A percentile compares a stretch with the other conserved stretches of the same genome.
Evolutionary conservation across 345 rosid genomes (phyloP).

Genomic region (Cardamine resedifolia): DNA sequence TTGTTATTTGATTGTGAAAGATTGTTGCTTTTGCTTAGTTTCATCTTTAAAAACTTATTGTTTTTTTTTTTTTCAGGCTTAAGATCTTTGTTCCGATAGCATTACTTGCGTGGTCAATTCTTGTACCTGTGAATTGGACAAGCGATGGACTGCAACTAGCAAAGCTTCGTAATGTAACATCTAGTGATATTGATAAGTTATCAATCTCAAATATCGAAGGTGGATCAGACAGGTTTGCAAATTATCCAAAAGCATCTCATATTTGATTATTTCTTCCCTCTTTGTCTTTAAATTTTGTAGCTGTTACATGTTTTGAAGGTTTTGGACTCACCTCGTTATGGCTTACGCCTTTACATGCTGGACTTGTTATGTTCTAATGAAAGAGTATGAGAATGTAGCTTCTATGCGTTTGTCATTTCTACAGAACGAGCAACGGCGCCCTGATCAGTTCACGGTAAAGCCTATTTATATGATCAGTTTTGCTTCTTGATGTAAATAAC

Average conservation of each 20-base stretch:
- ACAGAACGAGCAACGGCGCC: constrained; percentile 67
- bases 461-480: neutral
- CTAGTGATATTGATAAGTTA: constrained; percentile 86
- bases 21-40: constrained; percentile 9
- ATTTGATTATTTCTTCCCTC: neutral
- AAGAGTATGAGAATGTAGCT: constrained; percentile 81
- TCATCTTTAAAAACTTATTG: neutral
- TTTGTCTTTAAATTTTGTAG: neutral
- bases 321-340: constrained; percentile 84
- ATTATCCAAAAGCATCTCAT: neutral
- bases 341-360: constrained; percentile 85
- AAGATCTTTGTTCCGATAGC: constrained; percentile 87
- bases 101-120: constrained; percentile 68
- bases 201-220: constrained; percentile 76
- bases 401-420: constrained; percentile 80
- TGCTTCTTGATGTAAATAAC: neutral
- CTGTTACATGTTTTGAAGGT: constrained; percentile 47
- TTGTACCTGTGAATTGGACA: constrained; percentile 88
- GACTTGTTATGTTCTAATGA: constrained; percentile 76
- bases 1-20: neutral
- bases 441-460: constrained; percentile 90
- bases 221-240: constrained; percentile 61
- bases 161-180: constrained; percentile 56
- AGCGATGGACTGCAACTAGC: constrained; percentile 49
- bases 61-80: constrained; percentile 46